Conservation (phyloP, 805 yeast genomes). For the Blastobotrys muscicola region DNA sequence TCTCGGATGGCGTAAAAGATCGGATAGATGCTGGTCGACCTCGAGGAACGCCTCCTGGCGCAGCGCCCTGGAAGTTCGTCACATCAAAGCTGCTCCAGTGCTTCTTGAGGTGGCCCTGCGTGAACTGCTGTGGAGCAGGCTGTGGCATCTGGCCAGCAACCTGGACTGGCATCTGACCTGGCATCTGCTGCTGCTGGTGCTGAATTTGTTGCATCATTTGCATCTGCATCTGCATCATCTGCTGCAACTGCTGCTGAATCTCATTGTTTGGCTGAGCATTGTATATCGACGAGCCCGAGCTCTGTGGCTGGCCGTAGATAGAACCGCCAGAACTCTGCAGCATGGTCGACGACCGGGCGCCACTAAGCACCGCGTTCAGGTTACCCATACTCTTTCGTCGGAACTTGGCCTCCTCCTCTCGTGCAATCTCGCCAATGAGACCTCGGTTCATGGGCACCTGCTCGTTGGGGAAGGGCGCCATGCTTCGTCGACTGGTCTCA, state of each 20-base stretch:
- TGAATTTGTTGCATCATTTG: conserved; percentile 22
- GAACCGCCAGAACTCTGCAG: conserved; percentile 1
- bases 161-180: conserved; percentile 1
- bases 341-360: conserved; percentile 10
- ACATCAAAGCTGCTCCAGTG: conserved; percentile 14
- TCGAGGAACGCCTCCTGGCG: not conserved
- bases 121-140: conserved; percentile 2
- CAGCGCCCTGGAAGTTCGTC: conserved; percentile 2
- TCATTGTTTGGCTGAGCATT: conserved; percentile 9
- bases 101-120: conserved; percentile 4
- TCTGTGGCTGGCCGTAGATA: not conserved
- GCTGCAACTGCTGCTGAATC: conserved; percentile 26
- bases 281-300: not conserved
- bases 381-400: conserved; percentile 18
- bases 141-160: conserved; percentile 3
- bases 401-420: conserved; percentile 30
- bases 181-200: conserved; percentile 3
- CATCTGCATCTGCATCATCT: conserved; percentile 26
- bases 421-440: conserved; percentile 31
- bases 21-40: conserved; percentile 15
- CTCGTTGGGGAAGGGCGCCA: conserved; percentile 16
- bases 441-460: conserved; percentile 23
- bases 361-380: conserved; percentile 4
- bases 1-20: conserved; percentile 13
- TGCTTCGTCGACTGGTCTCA: conserved; percentile 1